Conservation (phyloP, 140 eudicot species). For the Stevia rebaudiana region DNA sequence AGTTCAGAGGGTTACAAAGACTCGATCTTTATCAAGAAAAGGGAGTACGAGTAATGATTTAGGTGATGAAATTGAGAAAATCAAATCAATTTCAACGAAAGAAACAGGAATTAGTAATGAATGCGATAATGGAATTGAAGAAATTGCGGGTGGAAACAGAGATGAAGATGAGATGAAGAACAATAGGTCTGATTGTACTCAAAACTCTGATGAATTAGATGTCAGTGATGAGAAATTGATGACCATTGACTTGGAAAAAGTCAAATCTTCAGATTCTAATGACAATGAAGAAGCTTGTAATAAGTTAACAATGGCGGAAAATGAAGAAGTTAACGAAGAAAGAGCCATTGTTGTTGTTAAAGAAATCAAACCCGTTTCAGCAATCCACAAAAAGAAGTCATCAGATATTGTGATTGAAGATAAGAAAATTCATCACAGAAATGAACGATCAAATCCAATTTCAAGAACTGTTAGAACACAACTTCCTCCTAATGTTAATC, state of each 20-base stretch:
- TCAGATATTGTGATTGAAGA: slow-evolving; percentile 34
- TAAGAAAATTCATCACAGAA: slow-evolving; percentile 32
- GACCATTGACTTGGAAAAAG: slow-evolving; percentile 21
- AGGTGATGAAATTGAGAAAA: slow-evolving; percentile 24
- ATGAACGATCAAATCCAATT: slow-evolving; percentile 34
- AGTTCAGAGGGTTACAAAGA: slow-evolving; percentile 20
- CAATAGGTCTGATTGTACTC: slow-evolving; percentile 34
- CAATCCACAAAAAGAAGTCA: slow-evolving; percentile 4
- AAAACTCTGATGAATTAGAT: slow-evolving; percentile 29
- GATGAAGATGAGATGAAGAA: slow-evolving; percentile 25
- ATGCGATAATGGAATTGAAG: slow-evolving; percentile 11
- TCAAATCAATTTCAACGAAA: slow-evolving; percentile 11
- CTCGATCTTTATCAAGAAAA: slow-evolving; percentile 30
- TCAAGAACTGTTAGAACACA: slow-evolving; percentile 39
- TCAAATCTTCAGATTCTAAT: slow-evolving; percentile 22
- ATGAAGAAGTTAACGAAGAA: slow-evolving; percentile 36
- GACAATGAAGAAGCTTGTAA: slow-evolving; percentile 24
- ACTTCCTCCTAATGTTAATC: slow-evolving; percentile 30
- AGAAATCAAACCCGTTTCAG: slow-evolving; percentile 35
- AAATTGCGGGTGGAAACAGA: slow-evolving; percentile 14
- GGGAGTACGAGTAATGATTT: slow-evolving; percentile 15
- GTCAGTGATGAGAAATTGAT: slow-evolving; percentile 48
- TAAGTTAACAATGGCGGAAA: slow-evolving; percentile 21
- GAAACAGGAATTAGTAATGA: slow-evolving; percentile 11
- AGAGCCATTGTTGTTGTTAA: slow-evolving; percentile 37